These are phyloP conservation scores for Suillus lakei DNA, from an alignment of 768 basidiomycete genomes.

Conservation along the genomic window DNA sequence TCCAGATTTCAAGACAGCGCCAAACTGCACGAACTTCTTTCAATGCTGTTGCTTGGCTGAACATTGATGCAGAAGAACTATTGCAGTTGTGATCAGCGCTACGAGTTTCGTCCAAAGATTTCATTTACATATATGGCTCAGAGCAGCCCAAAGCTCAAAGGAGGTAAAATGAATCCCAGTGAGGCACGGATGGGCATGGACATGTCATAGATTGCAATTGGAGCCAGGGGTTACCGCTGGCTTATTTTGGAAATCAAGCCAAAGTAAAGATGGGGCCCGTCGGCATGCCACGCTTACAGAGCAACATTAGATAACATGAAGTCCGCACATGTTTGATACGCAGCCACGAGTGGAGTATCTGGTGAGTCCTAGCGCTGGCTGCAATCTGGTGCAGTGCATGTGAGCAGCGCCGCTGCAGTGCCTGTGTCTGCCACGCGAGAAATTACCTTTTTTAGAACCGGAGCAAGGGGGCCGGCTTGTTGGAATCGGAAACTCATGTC, in stretches of 20 bases:
- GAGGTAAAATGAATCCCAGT: neutral
- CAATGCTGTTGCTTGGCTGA: too few relatives aligned
- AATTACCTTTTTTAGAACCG: conserved; percentile 18
- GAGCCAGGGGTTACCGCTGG: neutral
- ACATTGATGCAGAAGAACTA: neutral
- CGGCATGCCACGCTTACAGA: neutral
- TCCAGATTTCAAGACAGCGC: neutral
- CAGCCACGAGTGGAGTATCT: neutral
- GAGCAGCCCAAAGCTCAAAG: neutral
- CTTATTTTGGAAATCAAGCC: neutral
- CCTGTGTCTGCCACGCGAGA: conserved; percentile 10
- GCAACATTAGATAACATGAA: neutral
- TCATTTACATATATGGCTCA: neutral
- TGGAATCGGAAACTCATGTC: conserved; percentile 24
- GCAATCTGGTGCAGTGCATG: conserved; percentile 3
- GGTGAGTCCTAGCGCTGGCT: neutral
- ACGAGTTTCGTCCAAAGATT: neutral
- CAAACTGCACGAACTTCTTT: neutral
- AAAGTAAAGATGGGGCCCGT: neutral
- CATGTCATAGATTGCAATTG: conserved; percentile 4
- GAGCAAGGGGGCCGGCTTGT: conserved; percentile 18
- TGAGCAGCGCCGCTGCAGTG: conserved; percentile 10
- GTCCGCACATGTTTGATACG: neutral
- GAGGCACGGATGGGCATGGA: conserved; percentile 10
- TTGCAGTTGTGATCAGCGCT: neutral